These are phyloP conservation scores for Craspedostauros australis DNA, from an alignment of 108 stramenopile genomes.

Conservation along the genomic window DNA sequence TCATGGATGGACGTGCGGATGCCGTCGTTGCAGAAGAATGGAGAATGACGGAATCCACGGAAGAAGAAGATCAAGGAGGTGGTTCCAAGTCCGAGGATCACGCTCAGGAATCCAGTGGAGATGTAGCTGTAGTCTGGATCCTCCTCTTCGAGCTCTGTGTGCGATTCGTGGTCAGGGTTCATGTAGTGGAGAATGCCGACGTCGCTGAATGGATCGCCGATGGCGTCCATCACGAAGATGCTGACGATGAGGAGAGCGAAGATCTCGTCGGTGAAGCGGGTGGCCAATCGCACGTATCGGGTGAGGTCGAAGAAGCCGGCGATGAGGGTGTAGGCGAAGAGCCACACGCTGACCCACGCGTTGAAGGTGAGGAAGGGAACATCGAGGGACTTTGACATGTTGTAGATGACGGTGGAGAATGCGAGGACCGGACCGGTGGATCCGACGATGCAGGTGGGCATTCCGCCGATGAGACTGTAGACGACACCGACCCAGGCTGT, in stretches of 20 bases:
- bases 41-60: slow-evolving; percentile 27
- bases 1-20: slow-evolving; percentile 34
- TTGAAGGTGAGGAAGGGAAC: slow-evolving; percentile 40
- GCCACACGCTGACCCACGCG: slow-evolving; percentile 13
- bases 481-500: slow-evolving; percentile 38
- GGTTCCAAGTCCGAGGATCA: slow-evolving; percentile 38
- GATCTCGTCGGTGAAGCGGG: slow-evolving; percentile 56
- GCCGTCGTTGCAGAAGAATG: slow-evolving; percentile 31
- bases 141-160: slow-evolving; percentile 17
- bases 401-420: slow-evolving; percentile 24
- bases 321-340: slow-evolving; percentile 21
- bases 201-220: slow-evolving; percentile 30
- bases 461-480: slow-evolving; percentile 32
- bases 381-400: slow-evolving; percentile 27
- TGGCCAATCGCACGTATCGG: slow-evolving; percentile 29
- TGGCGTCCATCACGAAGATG: slow-evolving; percentile 43
- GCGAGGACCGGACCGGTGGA: slow-evolving; percentile 45
- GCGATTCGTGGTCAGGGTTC: slow-evolving; percentile 22
- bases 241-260: slow-evolving; percentile 45
- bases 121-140: slow-evolving; percentile 25
- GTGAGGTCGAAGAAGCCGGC: slow-evolving; percentile 40
- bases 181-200: slow-evolving; percentile 39
- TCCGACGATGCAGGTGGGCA: slow-evolving; percentile 33
- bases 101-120: slow-evolving; percentile 24
- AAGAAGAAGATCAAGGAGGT: slow-evolving; percentile 25